A percentile compares a stretch with the other conserved stretches of the same genome.
Evolutionary conservation across 805 yeast genomes (phyloP).

Genomic region (Pichia gijzeniarum): DNA sequence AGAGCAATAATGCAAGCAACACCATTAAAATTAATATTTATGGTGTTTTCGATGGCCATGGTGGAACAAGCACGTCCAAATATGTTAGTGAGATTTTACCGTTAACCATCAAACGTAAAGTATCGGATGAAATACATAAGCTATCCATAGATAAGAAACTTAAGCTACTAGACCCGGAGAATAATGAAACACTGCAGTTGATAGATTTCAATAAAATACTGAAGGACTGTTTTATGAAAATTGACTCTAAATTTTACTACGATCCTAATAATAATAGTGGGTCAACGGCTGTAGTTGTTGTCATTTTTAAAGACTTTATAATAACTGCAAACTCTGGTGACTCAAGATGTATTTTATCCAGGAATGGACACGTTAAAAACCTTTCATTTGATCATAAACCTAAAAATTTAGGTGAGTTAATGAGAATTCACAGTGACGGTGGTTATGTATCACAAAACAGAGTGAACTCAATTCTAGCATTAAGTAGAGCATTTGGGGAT

Average conservation of each 20-base stretch:
- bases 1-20: not conserved
- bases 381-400: slow-evolving; percentile 66
- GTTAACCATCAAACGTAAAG: slow-evolving; percentile 15
- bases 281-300: slow-evolving; percentile 44
- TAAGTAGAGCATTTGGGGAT: slow-evolving; percentile 62
- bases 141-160: slow-evolving; percentile 16
- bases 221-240: slow-evolving; percentile 38
- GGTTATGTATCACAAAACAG: slow-evolving; percentile 56
- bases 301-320: slow-evolving; percentile 37
- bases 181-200: slow-evolving; percentile 12
- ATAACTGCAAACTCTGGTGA: slow-evolving; percentile 73
- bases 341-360: slow-evolving; percentile 57
- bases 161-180: slow-evolving; percentile 14
- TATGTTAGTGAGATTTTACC: slow-evolving; percentile 41
- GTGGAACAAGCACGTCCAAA: slow-evolving; percentile 58
- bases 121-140: slow-evolving; percentile 14
- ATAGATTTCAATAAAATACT: slow-evolving; percentile 28
- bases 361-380: slow-evolving; percentile 48
- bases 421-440: slow-evolving; percentile 52
- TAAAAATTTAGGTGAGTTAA: slow-evolving; percentile 49
- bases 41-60: slow-evolving; percentile 82
- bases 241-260: slow-evolving; percentile 39
- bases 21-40: slow-evolving; percentile 37
- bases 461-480: slow-evolving; percentile 53
- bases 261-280: slow-evolving; percentile 39